Conservation (phyloP, 352 stramenopile genomes). For the Blastocystis sp. region DNA sequence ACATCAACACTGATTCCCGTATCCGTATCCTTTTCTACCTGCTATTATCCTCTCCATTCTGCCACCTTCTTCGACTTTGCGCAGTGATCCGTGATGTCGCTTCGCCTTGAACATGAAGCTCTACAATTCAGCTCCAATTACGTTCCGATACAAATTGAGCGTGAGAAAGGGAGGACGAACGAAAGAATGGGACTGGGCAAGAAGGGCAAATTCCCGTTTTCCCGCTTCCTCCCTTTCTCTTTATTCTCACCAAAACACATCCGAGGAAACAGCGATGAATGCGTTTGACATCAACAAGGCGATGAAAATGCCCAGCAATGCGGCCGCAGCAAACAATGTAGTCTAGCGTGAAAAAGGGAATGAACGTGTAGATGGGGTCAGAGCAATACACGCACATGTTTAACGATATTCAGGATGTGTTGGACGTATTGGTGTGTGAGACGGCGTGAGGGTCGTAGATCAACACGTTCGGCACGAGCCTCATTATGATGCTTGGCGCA, state of each 20-base stretch:
- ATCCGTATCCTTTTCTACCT: constrained; percentile 20
- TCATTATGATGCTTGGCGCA: constrained; percentile 51
- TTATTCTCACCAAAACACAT: neutral
- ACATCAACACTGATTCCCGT: constrained; percentile 37
- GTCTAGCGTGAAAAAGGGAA: neutral
- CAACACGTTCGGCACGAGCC: neutral
- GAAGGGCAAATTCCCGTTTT: constrained; percentile 32
- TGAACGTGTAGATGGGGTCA: neutral
- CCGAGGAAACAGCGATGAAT: constrained; percentile 21
- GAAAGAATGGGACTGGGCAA: neutral
- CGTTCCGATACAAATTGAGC: neutral
- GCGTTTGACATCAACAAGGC: constrained; percentile 2
- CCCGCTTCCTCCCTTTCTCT: constrained; percentile 5
- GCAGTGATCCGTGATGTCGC: constrained; percentile 26
- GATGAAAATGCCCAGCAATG: neutral
- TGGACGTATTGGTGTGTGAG: constrained; percentile 17
- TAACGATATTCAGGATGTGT: constrained; percentile 51
- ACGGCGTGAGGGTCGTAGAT: neutral
- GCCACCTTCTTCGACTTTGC: constrained; percentile 34
- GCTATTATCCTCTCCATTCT: neutral
- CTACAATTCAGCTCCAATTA: neutral
- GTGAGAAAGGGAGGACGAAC: neutral
- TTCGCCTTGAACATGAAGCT: constrained; percentile 58
- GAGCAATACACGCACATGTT: constrained; percentile 55
- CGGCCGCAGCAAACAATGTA: neutral